A percentile compares a stretch with the other conserved stretches of the same genome.
These are phyloP conservation scores for Bipolaris sorokiniana DNA, from an alignment of 2,329 filamentous ascomycete species.

Conservation along the genomic window DNA sequence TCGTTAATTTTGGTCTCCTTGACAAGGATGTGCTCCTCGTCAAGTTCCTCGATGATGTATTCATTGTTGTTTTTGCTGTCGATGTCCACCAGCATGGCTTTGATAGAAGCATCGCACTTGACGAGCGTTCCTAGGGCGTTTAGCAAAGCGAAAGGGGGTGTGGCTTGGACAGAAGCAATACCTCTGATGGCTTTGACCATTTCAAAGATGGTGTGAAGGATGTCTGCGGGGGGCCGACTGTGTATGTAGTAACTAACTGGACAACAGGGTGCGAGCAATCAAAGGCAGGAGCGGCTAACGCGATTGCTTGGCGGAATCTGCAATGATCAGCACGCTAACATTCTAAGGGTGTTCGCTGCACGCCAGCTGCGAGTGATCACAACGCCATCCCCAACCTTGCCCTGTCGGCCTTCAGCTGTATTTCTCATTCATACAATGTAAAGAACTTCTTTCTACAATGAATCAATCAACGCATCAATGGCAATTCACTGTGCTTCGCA, in stretches of 20 bases:
- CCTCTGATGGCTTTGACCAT: slow-evolving; percentile 67
- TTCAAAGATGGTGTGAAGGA: slow-evolving; percentile 23
- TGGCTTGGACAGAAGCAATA: slow-evolving; percentile 28
- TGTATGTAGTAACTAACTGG: slow-evolving; percentile 8
- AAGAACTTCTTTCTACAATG: background rate
- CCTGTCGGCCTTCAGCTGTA: background rate
- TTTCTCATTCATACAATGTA: background rate
- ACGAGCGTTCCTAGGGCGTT: slow-evolving; percentile 68
- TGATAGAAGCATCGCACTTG: slow-evolving; percentile 85
- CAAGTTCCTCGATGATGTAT: slow-evolving; percentile 80
- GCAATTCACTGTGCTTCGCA: background rate
- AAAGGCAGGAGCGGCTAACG: slow-evolving; percentile 7
- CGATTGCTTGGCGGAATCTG: slow-evolving; percentile 25
- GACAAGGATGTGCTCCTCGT: slow-evolving; percentile 76
- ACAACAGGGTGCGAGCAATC: slow-evolving; percentile 36
- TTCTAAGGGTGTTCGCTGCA: slow-evolving; percentile 6
- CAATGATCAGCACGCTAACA: background rate
- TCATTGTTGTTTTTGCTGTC: slow-evolving; percentile 70
- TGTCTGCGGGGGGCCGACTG: slow-evolving; percentile 11
- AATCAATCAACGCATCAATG: no score
- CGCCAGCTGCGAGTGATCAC: background rate
- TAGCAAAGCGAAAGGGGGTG: slow-evolving; percentile 1
- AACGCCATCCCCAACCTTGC: background rate
- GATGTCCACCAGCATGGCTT: slow-evolving; percentile 81
- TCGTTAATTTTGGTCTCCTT: slow-evolving; percentile 74